Evolutionary conservation across 202 grass and related monocot species (phyloP).

Genomic region (Panicum hallii): DNA sequence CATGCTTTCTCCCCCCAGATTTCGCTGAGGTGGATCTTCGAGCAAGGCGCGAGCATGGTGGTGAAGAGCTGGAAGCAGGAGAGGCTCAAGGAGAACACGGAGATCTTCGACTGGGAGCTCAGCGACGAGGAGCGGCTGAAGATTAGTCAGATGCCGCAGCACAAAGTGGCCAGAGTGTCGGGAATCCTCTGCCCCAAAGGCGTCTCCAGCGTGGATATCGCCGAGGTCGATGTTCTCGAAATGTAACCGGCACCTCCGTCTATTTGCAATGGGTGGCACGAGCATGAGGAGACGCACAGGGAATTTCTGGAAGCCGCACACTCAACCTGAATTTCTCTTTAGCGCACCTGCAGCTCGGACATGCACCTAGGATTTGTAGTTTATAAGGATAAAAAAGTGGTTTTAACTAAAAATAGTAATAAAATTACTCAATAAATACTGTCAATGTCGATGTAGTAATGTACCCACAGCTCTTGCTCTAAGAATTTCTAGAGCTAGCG

Average conservation of each 20-base stretch:
- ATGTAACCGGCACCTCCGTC: neutral
- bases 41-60: constrained; percentile 65
- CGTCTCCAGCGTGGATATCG: constrained; percentile 47
- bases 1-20: constrained; percentile 39
- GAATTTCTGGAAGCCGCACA: no score
- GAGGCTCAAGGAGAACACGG: constrained; percentile 49
- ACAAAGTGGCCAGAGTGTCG: constrained; percentile 30
- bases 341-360: no score
- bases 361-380: no score
- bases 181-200: constrained; percentile 47
- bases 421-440: no score
- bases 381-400: no score
- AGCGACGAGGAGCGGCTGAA: constrained; percentile 49
- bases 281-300: no score
- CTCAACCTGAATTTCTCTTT: no score
- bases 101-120: constrained; percentile 71
- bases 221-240: constrained; percentile 52
- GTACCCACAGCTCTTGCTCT: no score
- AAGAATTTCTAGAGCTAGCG: no score
- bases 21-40: constrained; percentile 65
- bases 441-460: no score
- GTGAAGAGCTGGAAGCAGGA: constrained; percentile 59
- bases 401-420: no score
- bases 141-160: constrained; percentile 54
- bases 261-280: no score